Percentiles rank a stretch among this genome's conserved stretches.
Conservation (phyloP, 805 yeast species). For the Metschnikowia vanudenii region DNA sequence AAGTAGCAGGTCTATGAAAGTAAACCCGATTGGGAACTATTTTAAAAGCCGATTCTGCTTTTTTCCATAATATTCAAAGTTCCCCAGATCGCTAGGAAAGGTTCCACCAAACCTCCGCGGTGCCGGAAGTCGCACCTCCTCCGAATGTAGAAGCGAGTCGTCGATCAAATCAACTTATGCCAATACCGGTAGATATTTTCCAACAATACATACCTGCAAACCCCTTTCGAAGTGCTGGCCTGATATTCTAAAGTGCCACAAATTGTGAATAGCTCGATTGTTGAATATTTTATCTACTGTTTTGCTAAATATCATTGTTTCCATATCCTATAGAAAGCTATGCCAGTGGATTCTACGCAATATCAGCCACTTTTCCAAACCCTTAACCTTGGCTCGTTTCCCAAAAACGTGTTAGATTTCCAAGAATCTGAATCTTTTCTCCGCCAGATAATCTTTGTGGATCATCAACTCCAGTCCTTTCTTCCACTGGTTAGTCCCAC, state of each 20-base stretch:
- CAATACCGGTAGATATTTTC: not conserved
- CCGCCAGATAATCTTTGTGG: constrained; percentile 36
- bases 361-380: constrained; percentile 28
- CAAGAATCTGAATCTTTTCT: constrained; percentile 35
- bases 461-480: constrained; percentile 36
- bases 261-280: not conserved
- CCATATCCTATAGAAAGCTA: not conserved
- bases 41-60: no score
- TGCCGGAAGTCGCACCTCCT: constrained; percentile 1
- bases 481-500: constrained; percentile 28
- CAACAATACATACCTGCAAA: not conserved
- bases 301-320: not conserved
- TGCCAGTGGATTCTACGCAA: constrained; percentile 6
- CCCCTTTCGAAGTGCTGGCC: not conserved
- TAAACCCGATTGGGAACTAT: no score
- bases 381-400: constrained; percentile 38
- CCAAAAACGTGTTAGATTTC: constrained; percentile 31
- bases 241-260: not conserved
- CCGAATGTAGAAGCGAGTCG: not conserved
- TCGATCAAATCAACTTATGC: not conserved
- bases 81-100: not conserved
- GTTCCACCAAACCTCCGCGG: constrained; percentile 4
- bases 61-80: not conserved
- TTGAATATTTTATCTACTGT: not conserved
- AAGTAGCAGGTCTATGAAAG: no score